These are phyloP conservation scores for Vaucheria bursata DNA, from an alignment of 352 stramenopile genomes.

Conservation along the genomic window DNA sequence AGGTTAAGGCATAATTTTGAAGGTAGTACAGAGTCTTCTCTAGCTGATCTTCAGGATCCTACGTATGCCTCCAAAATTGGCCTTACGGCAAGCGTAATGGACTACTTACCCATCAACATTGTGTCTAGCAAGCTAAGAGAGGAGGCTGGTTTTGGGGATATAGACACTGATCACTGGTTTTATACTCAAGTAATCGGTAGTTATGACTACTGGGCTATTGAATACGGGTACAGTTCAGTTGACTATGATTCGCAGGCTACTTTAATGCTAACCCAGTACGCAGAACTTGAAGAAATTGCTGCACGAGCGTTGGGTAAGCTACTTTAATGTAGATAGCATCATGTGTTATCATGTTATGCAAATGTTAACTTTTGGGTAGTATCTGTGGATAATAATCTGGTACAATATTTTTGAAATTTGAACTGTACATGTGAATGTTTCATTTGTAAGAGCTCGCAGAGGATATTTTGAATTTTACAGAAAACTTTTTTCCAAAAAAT, in stretches of 20 bases:
- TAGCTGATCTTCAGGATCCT: constrained; percentile 57
- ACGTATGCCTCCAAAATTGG: constrained; percentile 55
- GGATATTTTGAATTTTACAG: too few relatives aligned
- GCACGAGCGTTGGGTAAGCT: constrained; percentile 43
- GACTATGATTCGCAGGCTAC: background rate
- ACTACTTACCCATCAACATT: constrained; percentile 70
- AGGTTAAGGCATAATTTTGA: constrained; percentile 70
- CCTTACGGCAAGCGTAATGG: constrained; percentile 59
- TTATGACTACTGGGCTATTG: constrained; percentile 69
- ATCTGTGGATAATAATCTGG: too few relatives aligned
- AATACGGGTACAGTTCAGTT: constrained; percentile 63
- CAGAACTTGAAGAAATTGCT: constrained; percentile 50
- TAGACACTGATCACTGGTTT: constrained; percentile 49
- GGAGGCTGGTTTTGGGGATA: background rate
- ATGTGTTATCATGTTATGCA: too few relatives aligned
- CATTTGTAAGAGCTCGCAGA: too few relatives aligned
- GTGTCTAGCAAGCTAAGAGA: constrained; percentile 54
- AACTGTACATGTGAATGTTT: too few relatives aligned
- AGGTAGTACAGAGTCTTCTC: constrained; percentile 55
- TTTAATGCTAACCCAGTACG: background rate
- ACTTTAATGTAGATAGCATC: too few relatives aligned
- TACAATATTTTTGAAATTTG: too few relatives aligned
- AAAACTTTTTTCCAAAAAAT: too few relatives aligned
- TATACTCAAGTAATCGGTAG: constrained; percentile 61
- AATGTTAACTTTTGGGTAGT: too few relatives aligned